A percentile compares a stretch with the other conserved stretches of the same genome.
These are phyloP conservation scores for Colletotrichum graminicola DNA, from an alignment of 2,329 filamentous ascomycete genomes.

Conservation along the genomic window DNA sequence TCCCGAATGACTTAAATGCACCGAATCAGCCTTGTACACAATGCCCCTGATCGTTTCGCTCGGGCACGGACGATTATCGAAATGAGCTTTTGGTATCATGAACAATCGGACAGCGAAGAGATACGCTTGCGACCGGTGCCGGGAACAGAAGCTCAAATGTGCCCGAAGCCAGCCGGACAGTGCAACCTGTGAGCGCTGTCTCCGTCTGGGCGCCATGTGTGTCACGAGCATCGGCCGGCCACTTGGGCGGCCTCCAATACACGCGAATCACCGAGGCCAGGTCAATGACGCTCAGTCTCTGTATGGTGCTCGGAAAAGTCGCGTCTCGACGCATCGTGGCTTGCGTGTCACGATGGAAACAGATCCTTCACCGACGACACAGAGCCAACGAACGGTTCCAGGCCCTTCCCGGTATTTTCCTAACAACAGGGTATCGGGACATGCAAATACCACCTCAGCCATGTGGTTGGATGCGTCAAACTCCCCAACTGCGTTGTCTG, in stretches of 20 bases:
- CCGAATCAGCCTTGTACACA: too few relatives aligned
- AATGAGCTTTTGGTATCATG: background rate
- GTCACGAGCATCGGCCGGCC: constrained; percentile 9
- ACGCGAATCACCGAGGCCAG: constrained; percentile 12
- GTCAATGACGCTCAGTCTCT: background rate
- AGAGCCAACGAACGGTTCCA: background rate
- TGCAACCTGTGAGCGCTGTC: constrained; percentile 2
- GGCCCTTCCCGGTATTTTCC: constrained; percentile 1
- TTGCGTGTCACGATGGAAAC: constrained; percentile 3
- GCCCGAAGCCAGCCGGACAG: constrained; percentile 8
- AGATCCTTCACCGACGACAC: background rate
- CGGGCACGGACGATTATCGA: background rate
- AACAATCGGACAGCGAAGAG: constrained; percentile 10
- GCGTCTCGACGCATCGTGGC: background rate
- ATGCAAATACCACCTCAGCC: background rate
- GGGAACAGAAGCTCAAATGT: constrained; percentile 16
- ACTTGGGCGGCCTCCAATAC: constrained; percentile 8
- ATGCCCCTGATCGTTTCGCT: too few relatives aligned
- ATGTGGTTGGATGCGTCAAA: constrained; percentile 10
- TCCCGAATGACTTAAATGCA: too few relatives aligned
- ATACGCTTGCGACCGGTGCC: constrained; percentile 13
- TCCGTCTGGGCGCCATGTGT: constrained; percentile 8
- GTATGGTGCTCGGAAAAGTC: background rate
- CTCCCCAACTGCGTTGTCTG: background rate
- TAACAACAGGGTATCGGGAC: background rate